Evolutionary conservation across 225 moss, liverwort and hornwort genomes (phyloP).

Genomic region (Straminergon stramineum): DNA sequence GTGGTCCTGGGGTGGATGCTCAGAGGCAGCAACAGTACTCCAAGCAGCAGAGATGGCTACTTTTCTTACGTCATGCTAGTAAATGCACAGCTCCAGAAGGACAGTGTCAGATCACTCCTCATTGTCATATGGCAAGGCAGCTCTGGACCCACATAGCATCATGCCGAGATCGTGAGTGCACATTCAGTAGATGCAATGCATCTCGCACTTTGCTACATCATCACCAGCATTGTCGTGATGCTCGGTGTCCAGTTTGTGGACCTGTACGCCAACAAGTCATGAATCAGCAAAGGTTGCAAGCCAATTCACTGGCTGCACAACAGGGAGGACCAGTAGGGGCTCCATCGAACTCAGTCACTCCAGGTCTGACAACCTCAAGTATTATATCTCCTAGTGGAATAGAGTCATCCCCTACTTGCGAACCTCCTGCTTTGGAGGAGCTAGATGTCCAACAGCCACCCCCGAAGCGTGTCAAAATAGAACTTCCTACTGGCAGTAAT

Average conservation of each 20-base stretch:
- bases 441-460: constrained; percentile 66
- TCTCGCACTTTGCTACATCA: constrained; percentile 89
- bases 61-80: constrained; percentile 93
- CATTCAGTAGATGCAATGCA: constrained; percentile 85
- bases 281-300: constrained; percentile 62
- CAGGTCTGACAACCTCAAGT: constrained; percentile 19
- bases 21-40: constrained; percentile 94
- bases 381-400: constrained; percentile 35
- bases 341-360: constrained; percentile 23
- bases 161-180: constrained; percentile 82
- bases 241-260: constrained; percentile 91
- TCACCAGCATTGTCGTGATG: constrained; percentile 76
- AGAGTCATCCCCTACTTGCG: constrained; percentile 33
- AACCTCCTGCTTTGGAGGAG: constrained; percentile 31
- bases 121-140: constrained; percentile 94
- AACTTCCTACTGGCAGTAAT: constrained; percentile 22
- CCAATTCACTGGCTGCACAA: constrained; percentile 23
- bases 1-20: constrained; percentile 47
- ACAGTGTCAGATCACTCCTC: constrained; percentile 73
- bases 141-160: constrained; percentile 78
- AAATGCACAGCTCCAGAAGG: constrained; percentile 81
- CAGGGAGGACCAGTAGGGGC: constrained; percentile 31
- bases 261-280: constrained; percentile 84
- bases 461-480: constrained; percentile 67
- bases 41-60: constrained; percentile 93